These are phyloP conservation scores for Neurospora hispaniola DNA, from an alignment of 495 filamentous ascomycete genomes.

Conservation along the genomic window DNA sequence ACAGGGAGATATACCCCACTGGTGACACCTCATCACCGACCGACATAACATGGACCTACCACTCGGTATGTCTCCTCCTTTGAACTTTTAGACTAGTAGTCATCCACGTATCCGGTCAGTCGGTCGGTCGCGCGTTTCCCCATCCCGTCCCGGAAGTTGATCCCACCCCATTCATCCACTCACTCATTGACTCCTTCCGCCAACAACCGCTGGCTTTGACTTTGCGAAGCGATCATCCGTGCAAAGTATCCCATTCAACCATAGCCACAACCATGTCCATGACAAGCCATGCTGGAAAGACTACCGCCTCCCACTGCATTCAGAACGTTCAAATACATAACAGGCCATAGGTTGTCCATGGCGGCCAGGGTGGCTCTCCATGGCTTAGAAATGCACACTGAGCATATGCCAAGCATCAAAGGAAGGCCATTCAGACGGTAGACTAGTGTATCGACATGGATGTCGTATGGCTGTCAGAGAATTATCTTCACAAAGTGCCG, in stretches of 20 bases:
- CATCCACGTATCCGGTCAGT: neutral
- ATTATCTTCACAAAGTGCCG: conserved; percentile 7
- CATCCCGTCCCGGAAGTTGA: neutral
- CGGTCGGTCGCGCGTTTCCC: neutral
- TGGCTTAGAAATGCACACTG: neutral
- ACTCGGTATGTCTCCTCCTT: neutral
- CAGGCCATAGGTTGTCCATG: neutral
- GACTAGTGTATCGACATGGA: neutral
- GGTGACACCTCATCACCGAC: neutral
- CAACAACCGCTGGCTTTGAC: neutral
- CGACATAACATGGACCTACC: neutral
- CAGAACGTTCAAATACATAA: neutral
- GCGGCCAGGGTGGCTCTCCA: neutral
- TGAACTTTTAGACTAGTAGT: neutral
- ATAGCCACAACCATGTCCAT: neutral
- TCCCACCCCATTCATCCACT: neutral
- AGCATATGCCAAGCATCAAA: neutral
- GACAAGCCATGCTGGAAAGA: neutral
- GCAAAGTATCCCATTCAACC: neutral
- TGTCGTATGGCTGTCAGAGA: conserved; percentile 24
- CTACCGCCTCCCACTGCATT: neutral
- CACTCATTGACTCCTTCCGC: neutral
- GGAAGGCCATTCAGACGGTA: neutral
- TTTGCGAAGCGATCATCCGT: neutral
- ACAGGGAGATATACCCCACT: neutral